Evolutionary conservation across 2,329 filamentous ascomycete species (phyloP).

Genomic region (Aspergillus calidoustus): DNA sequence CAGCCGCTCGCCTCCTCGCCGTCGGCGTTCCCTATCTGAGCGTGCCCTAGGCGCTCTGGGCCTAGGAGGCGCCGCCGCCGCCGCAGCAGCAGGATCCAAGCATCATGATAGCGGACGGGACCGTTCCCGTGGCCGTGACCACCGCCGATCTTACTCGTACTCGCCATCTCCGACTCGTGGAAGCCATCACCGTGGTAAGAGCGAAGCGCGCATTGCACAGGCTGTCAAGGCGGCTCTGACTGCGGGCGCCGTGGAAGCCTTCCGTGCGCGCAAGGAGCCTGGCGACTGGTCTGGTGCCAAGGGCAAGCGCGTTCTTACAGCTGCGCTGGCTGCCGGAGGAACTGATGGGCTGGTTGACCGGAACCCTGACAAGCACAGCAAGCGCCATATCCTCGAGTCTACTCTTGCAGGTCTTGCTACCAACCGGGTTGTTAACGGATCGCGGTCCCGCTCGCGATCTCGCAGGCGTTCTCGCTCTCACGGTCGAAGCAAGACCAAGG

Average conservation of each 20-base stretch:
- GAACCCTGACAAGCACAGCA: slow-evolving; percentile 73
- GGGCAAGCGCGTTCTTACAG: slow-evolving; percentile 87
- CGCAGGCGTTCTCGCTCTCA: slow-evolving; percentile 56
- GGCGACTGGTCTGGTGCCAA: slow-evolving; percentile 91
- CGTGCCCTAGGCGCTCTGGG: slow-evolving; percentile 61
- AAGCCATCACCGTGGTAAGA: slow-evolving; percentile 56
- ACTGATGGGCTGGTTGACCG: slow-evolving; percentile 75
- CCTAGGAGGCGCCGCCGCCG: slow-evolving; percentile 56
- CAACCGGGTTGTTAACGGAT: slow-evolving; percentile 83
- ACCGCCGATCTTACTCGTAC: slow-evolving; percentile 53
- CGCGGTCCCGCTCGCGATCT: slow-evolving; percentile 73
- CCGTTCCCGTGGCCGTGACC: slow-evolving; percentile 39
- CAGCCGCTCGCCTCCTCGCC: slow-evolving; percentile 45
- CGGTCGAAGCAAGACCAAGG: slow-evolving; percentile 45
- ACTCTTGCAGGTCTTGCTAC: slow-evolving; percentile 87
- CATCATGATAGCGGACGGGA: slow-evolving; percentile 57
- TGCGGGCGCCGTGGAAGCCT: slow-evolving; percentile 89
- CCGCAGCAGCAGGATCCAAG: slow-evolving; percentile 32
- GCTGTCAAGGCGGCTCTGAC: slow-evolving; percentile 89
- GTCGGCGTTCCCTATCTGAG: slow-evolving; percentile 54
- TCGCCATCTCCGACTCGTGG: slow-evolving; percentile 57
- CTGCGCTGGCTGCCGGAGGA: slow-evolving; percentile 81
- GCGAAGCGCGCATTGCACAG: slow-evolving; percentile 71
- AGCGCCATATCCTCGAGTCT: slow-evolving; percentile 81
- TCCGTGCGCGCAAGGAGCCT: slow-evolving; percentile 84